A percentile compares a stretch with the other conserved stretches of the same genome.
Evolutionary conservation across 192 early-diverging fungal genomes (phyloP).

Genomic region (Coemansia sp.): DNA sequence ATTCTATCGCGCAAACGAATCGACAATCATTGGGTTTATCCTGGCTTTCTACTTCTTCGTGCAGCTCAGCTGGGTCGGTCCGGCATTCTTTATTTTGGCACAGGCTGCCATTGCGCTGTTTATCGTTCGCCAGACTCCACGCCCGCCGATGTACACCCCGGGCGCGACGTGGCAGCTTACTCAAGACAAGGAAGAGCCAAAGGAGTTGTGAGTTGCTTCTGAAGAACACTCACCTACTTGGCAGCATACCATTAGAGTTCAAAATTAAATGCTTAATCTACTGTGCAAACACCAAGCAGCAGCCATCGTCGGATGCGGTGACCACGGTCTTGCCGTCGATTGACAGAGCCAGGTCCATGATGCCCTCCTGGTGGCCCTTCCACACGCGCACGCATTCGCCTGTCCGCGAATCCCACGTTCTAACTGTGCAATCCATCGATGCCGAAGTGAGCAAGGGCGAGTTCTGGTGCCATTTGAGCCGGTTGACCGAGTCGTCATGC

Average conservation of each 20-base stretch:
- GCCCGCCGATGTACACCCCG: slow-evolving; percentile 27
- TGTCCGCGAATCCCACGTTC: slow-evolving; percentile 88
- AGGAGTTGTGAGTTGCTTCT: too few relatives aligned
- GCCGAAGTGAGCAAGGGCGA: slow-evolving; percentile 68
- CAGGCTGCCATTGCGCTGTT: slow-evolving; percentile 47
- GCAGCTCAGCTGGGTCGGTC: slow-evolving; percentile 46
- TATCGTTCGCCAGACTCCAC: slow-evolving; percentile 18
- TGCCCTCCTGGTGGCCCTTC: slow-evolving; percentile 81
- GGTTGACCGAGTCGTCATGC: slow-evolving; percentile 86
- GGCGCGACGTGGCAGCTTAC: slow-evolving; percentile 27
- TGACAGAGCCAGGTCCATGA: slow-evolving; percentile 78
- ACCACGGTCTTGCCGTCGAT: slow-evolving; percentile 67
- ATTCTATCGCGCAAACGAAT: slow-evolving; percentile 39
- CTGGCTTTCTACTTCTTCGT: slow-evolving; percentile 44
- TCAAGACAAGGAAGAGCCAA: neutral
- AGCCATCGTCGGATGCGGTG: slow-evolving; percentile 83
- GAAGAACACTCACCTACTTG: too few relatives aligned
- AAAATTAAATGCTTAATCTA: neutral
- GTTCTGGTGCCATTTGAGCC: slow-evolving; percentile 63
- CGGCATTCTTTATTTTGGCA: slow-evolving; percentile 41
- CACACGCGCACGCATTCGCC: slow-evolving; percentile 70
- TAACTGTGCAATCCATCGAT: slow-evolving; percentile 77
- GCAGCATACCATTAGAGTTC: too few relatives aligned
- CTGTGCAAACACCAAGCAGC: slow-evolving; percentile 60
- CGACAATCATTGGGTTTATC: slow-evolving; percentile 37